Evolutionary conservation across 1,284 basidiomycete genomes (phyloP).

Genomic region (Ceratobasidium sp.): DNA sequence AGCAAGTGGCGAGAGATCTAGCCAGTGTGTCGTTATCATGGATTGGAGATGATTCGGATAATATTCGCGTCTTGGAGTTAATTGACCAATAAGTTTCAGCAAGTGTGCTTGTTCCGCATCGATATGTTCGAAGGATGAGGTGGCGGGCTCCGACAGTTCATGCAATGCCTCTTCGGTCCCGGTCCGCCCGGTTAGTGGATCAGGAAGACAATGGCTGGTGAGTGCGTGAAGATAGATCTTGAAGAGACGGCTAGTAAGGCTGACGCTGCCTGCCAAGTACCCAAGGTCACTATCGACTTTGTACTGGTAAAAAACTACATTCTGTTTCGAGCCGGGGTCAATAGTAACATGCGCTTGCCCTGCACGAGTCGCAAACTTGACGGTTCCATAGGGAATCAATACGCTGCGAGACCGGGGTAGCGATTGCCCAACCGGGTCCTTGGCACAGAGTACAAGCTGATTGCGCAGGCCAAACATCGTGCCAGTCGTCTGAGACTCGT

Average conservation of each 20-base stretch:
- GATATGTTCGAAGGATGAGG: conserved; percentile 58
- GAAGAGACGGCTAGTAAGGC: conserved; percentile 57
- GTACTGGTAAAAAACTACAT: conserved; percentile 53
- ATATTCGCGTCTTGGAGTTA: conserved; percentile 57
- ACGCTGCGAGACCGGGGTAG: conserved; percentile 52
- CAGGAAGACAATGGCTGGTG: conserved; percentile 59
- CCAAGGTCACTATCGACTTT: conserved; percentile 57
- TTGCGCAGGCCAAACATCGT: conserved; percentile 51
- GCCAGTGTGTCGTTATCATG: conserved; percentile 60
- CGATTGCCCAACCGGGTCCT: conserved; percentile 6
- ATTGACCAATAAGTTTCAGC: conserved; percentile 54
- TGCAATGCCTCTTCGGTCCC: conserved; percentile 62
- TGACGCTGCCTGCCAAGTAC: conserved; percentile 53
- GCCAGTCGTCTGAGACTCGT: conserved; percentile 51
- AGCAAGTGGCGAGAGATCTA: conserved; percentile 50
- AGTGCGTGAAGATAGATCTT: conserved; percentile 61
- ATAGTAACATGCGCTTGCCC: conserved; percentile 46
- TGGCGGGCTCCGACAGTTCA: conserved; percentile 56
- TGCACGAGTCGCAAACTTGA: conserved; percentile 45
- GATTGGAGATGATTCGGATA: conserved; percentile 57
- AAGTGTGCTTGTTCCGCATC: conserved; percentile 52
- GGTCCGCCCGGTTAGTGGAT: conserved; percentile 60
- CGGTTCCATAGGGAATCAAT: conserved; percentile 56
- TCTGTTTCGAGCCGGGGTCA: background rate
- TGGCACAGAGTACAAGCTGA: conserved; percentile 48